Conservation (phyloP, 192 early-diverging fungal genomes). For the Coemansia sp. region DNA sequence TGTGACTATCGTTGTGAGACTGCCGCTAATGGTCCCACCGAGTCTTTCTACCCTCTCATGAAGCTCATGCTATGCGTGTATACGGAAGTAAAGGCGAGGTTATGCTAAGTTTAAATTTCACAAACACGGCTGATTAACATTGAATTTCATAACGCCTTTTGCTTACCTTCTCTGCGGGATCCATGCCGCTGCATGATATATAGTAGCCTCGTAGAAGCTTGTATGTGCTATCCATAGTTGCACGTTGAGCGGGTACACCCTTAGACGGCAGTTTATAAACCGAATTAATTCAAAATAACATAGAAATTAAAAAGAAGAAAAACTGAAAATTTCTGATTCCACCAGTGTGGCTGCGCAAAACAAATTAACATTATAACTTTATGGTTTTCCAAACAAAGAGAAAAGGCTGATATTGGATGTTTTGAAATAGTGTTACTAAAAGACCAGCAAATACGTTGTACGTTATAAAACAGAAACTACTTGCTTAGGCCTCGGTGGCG, state of each 20-base stretch:
- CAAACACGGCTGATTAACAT: too few species aligned
- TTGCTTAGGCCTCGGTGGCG: constrained; percentile 35
- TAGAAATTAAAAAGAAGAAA: background rate
- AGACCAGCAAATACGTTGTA: background rate
- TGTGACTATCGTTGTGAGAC: constrained; percentile 43
- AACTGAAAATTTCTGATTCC: background rate
- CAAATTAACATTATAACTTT: too few species aligned
- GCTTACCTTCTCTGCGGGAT: constrained; percentile 37
- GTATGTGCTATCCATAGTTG: constrained; percentile 10
- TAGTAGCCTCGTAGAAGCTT: constrained; percentile 32
- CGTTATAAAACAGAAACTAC: constrained; percentile 8
- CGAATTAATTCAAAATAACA: constrained; percentile 9
- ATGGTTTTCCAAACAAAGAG: background rate
- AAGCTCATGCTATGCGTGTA: constrained; percentile 10
- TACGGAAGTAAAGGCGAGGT: background rate
- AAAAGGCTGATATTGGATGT: constrained; percentile 4
- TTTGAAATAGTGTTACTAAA: background rate
- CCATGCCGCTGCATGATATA: constrained; percentile 47
- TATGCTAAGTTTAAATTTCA: background rate
- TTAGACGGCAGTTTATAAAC: background rate
- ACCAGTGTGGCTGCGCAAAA: constrained; percentile 17
- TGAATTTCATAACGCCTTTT: background rate
- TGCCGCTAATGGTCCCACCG: constrained; percentile 33
- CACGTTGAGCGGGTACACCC: background rate
- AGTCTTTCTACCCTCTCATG: constrained; percentile 38